Evolutionary conservation across 176 grass and related monocot species (phyloP).

Genomic region (Zea mays): DNA sequence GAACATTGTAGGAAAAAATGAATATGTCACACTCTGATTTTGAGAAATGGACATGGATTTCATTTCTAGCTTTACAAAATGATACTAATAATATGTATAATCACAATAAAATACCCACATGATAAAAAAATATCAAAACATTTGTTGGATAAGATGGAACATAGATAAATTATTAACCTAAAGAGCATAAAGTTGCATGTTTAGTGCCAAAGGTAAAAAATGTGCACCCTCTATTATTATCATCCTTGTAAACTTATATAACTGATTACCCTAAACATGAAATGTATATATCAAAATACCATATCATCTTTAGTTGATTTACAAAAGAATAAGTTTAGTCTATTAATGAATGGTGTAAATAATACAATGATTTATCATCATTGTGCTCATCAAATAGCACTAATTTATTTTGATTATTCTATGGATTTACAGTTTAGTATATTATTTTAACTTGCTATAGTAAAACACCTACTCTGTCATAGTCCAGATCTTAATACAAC

Average conservation of each 20-base stretch:
- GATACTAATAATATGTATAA: not conserved
- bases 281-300: not conserved
- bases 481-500: not conserved
- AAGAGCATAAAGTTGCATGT: not conserved
- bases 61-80: not conserved
- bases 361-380: too few relatives aligned
- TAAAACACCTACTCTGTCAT: not conserved
- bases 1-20: not conserved
- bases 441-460: not conserved
- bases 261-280: not conserved
- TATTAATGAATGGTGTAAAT: not conserved
- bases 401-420: not conserved
- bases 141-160: not conserved
- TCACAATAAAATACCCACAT: not conserved
- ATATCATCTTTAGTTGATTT: not conserved
- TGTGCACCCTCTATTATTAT: not conserved
- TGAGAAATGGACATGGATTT: not conserved
- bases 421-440: not conserved
- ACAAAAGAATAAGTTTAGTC: not conserved
- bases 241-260: not conserved
- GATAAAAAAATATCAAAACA: not conserved
- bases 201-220: not conserved
- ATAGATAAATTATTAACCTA: not conserved
- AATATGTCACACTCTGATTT: not conserved
- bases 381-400: not conserved